Conservation (phyloP, 2,329 filamentous ascomycete genomes). For the Claviceps monticola region DNA sequence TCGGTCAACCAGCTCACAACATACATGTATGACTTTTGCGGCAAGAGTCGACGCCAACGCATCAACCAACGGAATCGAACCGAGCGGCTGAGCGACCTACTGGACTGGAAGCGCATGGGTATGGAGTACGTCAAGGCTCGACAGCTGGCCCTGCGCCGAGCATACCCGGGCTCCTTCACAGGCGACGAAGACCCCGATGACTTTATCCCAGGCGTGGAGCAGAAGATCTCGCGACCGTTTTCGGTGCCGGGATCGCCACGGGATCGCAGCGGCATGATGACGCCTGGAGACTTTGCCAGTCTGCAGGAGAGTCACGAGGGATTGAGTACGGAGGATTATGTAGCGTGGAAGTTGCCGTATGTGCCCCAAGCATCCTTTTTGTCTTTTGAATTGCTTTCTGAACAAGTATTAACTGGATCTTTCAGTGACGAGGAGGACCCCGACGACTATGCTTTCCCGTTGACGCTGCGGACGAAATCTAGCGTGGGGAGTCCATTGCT, state of each 20-base stretch:
- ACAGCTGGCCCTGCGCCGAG: constrained; percentile 78
- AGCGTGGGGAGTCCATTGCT: constrained; percentile 15
- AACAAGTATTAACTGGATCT: neutral
- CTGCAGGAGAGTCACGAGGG: constrained; percentile 90
- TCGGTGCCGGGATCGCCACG: constrained; percentile 88
- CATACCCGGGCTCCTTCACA: constrained; percentile 77
- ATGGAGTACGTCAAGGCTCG: constrained; percentile 98
- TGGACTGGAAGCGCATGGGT: constrained; percentile 99
- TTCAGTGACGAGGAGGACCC: constrained; percentile 81
- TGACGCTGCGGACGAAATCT: constrained; percentile 41
- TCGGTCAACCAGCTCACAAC: constrained; percentile 89
- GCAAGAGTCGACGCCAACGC: constrained; percentile 86
- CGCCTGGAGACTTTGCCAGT: constrained; percentile 92
- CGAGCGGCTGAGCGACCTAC: constrained; percentile 81
- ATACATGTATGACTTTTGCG: constrained; percentile 80
- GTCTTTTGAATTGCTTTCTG: neutral
- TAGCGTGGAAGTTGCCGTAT: constrained; percentile 96
- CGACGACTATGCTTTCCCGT: constrained; percentile 50
- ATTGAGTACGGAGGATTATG: constrained; percentile 90
- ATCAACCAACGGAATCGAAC: constrained; percentile 98
- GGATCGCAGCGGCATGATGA: constrained; percentile 95
- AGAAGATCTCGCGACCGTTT: constrained; percentile 89
- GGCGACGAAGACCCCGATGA: constrained; percentile 72
- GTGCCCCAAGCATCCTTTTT: constrained; percentile 25
- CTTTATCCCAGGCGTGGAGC: constrained; percentile 82